These are phyloP conservation scores for Teratosphaeria pseudoeucalypti DNA, from an alignment of 2,329 filamentous ascomycete genomes.

Conservation along the genomic window DNA sequence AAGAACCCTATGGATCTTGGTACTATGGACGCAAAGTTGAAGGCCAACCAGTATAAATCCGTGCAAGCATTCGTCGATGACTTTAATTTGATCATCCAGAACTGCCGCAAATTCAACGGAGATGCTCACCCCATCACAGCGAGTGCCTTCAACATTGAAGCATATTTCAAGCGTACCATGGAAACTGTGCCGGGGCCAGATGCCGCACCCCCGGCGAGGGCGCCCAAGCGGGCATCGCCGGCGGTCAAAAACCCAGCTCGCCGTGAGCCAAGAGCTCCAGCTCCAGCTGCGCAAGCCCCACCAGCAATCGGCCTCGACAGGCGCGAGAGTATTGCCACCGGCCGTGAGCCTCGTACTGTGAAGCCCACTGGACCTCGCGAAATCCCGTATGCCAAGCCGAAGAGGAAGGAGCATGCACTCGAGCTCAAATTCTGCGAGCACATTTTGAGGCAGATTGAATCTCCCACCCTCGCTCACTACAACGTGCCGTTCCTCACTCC, in stretches of 20 bases:
- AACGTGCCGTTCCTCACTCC: constrained; percentile 70
- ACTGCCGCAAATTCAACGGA: constrained; percentile 76
- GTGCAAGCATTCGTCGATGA: constrained; percentile 66
- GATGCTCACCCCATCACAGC: constrained; percentile 60
- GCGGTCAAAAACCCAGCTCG: constrained; percentile 18
- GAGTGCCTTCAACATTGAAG: constrained; percentile 52
- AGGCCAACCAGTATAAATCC: constrained; percentile 56
- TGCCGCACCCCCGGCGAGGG: constrained; percentile 43
- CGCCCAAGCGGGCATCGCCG: constrained; percentile 29
- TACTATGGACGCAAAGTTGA: constrained; percentile 71
- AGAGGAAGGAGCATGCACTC: constrained; percentile 79
- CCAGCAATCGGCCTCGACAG: constrained; percentile 74
- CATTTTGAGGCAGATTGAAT: constrained; percentile 66
- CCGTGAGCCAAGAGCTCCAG: constrained; percentile 20
- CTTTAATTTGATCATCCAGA: constrained; percentile 66
- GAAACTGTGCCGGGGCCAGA: constrained; percentile 47
- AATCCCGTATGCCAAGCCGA: constrained; percentile 80
- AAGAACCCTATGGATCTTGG: constrained; percentile 74
- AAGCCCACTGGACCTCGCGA: constrained; percentile 86
- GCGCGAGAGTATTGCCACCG: constrained; percentile 65
- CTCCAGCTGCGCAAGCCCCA: constrained; percentile 55
- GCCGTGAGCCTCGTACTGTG: constrained; percentile 84
- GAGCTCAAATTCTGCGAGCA: constrained; percentile 87
- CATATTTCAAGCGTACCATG: constrained; percentile 52
- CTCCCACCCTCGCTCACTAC: constrained; percentile 56